Evolutionary conservation across 2,329 filamentous ascomycete species (phyloP), one percentile per base, ranked within the genome.

Genomic region (Fusarium ramigenum): DNA sequence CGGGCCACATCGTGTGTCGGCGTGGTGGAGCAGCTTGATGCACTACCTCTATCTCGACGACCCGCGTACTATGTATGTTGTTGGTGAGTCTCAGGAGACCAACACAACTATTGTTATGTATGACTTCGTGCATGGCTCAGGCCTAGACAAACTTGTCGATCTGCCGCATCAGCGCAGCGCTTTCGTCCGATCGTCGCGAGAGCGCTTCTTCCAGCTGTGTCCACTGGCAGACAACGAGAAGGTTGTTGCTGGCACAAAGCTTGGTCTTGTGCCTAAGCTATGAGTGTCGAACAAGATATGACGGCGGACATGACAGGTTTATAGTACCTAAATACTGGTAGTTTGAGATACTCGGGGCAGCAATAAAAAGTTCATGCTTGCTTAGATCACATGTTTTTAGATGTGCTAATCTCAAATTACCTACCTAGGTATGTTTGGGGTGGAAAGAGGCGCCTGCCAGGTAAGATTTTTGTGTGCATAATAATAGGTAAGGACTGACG

Each of bases 91-190:
- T 39, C 92, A 92, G 79, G 90, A 88, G 66, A 92, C 90, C 9
- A 93, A 92, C 76, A 87, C 85, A 34, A 92, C 90, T 0, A 90
- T 95, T 19, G 84, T 95, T 65, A 89, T 90, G 69, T 95, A 95
- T 80, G 93, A 95, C 75, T 88, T 93, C 60, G 89, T 91, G 57
- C 91, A 93, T 76, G 93, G 93, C 3, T 91, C 94, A 76, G 89
- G 90, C 11, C 84, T 94, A 42, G 90, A 93, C 75, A 93, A 93
- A 81, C 89, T 93, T 69, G 88, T 93, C 70, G 92, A 94, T 74
- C 81, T 94, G 70, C 91, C 91, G 9, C 89, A 93, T 75, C 93
- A 94, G 84, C 87, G 92, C 34, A 91, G 91, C 63, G 91, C 90
- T 4, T 87, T 93, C 69, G 87, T 93, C 79, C 85, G 86, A 66